These are phyloP conservation scores for Nicotiana benthamiana DNA, from an alignment of 257 asterid genomes.

Conservation along the genomic window DNA sequence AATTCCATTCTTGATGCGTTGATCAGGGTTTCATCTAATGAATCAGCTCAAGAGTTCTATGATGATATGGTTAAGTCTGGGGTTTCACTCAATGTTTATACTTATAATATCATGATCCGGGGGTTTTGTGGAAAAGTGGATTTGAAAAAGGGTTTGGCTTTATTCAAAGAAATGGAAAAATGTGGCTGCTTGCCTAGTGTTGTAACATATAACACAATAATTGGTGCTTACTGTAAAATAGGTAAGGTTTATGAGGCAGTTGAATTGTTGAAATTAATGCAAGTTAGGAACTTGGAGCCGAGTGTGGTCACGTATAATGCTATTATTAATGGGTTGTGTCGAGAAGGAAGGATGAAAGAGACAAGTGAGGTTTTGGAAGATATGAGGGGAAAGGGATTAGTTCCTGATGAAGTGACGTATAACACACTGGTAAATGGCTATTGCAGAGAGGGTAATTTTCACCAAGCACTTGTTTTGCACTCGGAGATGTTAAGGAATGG, in stretches of 20 bases:
- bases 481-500: slow-evolving; percentile 81
- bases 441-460: slow-evolving; percentile 72
- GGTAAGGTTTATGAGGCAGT: slow-evolving; percentile 44
- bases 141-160: slow-evolving; percentile 36
- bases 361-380: slow-evolving; percentile 42
- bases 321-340: slow-evolving; percentile 65
- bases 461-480: slow-evolving; percentile 72
- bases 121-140: slow-evolving; percentile 52
- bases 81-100: slow-evolving; percentile 66
- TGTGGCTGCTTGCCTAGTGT: slow-evolving; percentile 64
- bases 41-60: slow-evolving; percentile 40
- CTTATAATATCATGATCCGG: slow-evolving; percentile 68
- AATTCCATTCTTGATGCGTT: slow-evolving; percentile 68
- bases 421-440: slow-evolving; percentile 76
- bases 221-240: slow-evolving; percentile 52
- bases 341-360: slow-evolving; percentile 67
- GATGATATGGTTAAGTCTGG: slow-evolving; percentile 42
- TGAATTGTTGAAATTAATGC: slow-evolving; percentile 37
- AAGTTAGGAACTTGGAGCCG: slow-evolving; percentile 51
- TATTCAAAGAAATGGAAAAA: slow-evolving; percentile 54
- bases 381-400: slow-evolving; percentile 51
- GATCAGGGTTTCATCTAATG: slow-evolving; percentile 28
- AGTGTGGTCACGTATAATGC: slow-evolving; percentile 68
- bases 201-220: slow-evolving; percentile 68
- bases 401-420: slow-evolving; percentile 72